Evolutionary conservation across 306 rosid genomes (phyloP), one percentile per base, ranked within the genome.

Genomic region (Dryas alaskensis): DNA sequence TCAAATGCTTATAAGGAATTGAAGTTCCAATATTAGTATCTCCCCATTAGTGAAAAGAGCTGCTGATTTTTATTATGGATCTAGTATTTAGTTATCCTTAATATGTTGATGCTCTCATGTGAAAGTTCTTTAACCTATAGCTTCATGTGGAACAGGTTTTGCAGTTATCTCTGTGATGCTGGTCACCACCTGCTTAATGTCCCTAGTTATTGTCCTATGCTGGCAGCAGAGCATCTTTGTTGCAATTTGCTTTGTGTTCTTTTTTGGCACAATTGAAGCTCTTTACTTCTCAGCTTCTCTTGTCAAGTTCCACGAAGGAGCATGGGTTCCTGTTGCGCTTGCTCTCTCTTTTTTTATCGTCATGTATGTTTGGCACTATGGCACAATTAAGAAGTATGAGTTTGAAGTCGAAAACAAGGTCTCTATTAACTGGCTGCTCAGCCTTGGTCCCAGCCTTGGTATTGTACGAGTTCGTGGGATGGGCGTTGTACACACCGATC

Each of bases 111-210:
- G 50, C 9, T 12, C 27, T 51, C 53, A 42, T 52, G 10, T 55
- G 44, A 39, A 49, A 63, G 65, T 73, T 66, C 73, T 54, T 74
- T 40, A 75, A 57, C 44, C 83, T 10, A 53, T 31, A 22, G 43
- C 67, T 68, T 75, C 60, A 7, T 70, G 45, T 16, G n/a, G 8
- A 76, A 81, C 96, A 94, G 98, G 98, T 81, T 86, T 94, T 86
- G 97, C 96, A 50, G 97, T 94, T 75, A 94, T 94, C 52, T 91
- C 96, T 10, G 98, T 91, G 71, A 94, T 94, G 97, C 85, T 94
- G 85, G 98, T 94, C 66, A 94, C 98, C 50, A 94, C 97, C 31
- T 89, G 96, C 90, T 82, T 94, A 80, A 94, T 94, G 98, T 94
- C 98, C 51, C 88, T 91, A 48, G 90, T 91, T 72, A 88, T 94